Evolutionary conservation across 2,329 filamentous ascomycete species (phyloP).

Genomic region (Dactylellina leptospora): DNA sequence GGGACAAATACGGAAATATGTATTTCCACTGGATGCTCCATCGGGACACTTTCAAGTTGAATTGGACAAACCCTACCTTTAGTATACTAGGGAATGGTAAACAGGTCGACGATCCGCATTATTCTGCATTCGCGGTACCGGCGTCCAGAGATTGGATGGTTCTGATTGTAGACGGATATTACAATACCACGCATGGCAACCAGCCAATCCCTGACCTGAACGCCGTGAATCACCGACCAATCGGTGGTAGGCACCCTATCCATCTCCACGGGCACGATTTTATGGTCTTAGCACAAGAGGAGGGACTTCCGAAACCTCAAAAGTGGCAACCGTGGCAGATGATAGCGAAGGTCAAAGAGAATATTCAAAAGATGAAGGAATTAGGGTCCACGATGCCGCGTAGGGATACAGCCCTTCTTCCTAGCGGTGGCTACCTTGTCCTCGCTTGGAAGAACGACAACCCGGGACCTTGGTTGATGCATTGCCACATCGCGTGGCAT

Average conservation of each 20-base stretch:
- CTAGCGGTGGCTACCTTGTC: slow-evolving; percentile 62
- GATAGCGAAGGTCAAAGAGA: too few relatives aligned
- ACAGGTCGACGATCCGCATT: slow-evolving; percentile 6
- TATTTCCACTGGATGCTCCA: too few relatives aligned
- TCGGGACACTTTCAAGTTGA: too few relatives aligned
- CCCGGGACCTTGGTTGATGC: slow-evolving; percentile 68
- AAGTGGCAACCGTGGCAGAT: too few relatives aligned
- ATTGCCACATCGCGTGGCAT: slow-evolving; percentile 72
- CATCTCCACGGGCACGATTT: slow-evolving; percentile 69
- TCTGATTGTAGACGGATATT: neutral
- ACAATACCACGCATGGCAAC: slow-evolving; percentile 19
- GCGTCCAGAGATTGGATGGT: slow-evolving; percentile 6
- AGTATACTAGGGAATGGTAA: slow-evolving; percentile 7
- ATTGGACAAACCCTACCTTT: slow-evolving; percentile 5
- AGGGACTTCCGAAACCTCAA: too few relatives aligned
- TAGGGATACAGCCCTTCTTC: slow-evolving; percentile 60
- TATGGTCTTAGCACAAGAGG: slow-evolving; percentile 63
- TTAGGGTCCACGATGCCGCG: slow-evolving; percentile 60
- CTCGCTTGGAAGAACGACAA: slow-evolving; percentile 66
- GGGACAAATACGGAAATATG: too few relatives aligned
- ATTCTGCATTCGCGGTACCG: slow-evolving; percentile 29
- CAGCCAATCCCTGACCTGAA: slow-evolving; percentile 51
- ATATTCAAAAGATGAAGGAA: slow-evolving; percentile 10
- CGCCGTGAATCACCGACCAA: neutral
- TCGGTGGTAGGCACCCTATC: slow-evolving; percentile 55